A percentile compares a stretch with the other conserved stretches of the same genome.
Evolutionary conservation across 2,329 filamentous ascomycete species (phyloP).

Genomic region (Botrytis fabae): DNA sequence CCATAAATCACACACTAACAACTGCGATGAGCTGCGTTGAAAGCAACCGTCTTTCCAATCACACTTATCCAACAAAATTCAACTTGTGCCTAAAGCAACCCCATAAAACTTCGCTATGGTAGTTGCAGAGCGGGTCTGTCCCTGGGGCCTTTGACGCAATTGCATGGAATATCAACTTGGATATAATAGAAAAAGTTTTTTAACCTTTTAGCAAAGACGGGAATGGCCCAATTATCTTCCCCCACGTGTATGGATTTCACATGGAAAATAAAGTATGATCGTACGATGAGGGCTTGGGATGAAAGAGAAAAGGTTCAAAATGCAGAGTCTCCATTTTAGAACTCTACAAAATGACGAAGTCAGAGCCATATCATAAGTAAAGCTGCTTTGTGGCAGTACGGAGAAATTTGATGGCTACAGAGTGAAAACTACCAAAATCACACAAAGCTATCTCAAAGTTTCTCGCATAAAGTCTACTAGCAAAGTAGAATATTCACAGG

Average conservation of each 20-base stretch:
- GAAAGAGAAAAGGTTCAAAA: background rate
- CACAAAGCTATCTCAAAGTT: background rate
- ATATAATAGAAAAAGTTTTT: background rate
- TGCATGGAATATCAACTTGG: background rate
- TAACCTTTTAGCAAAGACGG: background rate
- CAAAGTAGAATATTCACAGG: background rate
- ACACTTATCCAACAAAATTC: background rate
- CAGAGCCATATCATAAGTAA: background rate
- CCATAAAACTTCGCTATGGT: background rate
- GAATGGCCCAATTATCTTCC: background rate
- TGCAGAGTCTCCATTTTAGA: too few relatives aligned
- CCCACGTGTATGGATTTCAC: background rate
- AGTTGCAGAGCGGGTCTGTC: background rate
- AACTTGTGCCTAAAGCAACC: background rate
- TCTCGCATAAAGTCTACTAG: background rate
- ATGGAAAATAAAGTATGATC: background rate
- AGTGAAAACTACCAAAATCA: background rate
- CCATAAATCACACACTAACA: background rate
- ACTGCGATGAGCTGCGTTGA: background rate
- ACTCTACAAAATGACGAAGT: background rate
- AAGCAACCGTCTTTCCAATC: background rate
- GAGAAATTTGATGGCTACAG: background rate
- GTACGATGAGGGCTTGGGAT: background rate
- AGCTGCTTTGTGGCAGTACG: background rate
- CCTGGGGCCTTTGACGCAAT: background rate